Evolutionary conservation across 2,329 filamentous ascomycete species (phyloP), one percentile per base, ranked within the genome.

Genomic region (Penicillium rolfsii): DNA sequence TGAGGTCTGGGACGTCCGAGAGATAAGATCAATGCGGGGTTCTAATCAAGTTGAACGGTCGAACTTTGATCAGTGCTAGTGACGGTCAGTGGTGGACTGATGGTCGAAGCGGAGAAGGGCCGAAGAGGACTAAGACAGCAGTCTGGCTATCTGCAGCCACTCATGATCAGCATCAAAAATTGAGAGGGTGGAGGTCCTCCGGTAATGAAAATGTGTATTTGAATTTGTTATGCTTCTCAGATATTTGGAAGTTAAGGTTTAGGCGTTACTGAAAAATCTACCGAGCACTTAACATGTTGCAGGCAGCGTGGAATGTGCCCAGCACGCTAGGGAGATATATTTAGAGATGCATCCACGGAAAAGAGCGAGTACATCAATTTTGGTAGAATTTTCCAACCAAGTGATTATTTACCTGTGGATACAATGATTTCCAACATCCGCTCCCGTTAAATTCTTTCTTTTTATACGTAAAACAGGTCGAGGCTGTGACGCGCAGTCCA

Each of bases 401-500:
- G 19, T 22, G 19, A 22, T 22, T 14, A 36, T 5, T 4, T 36
- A 12, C 35, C 1, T 14, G 12, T 14, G 2, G 30, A 33, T 19
- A 43, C 3, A 12, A 11, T 22, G 8, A 16, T 48, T 12, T 14
- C 14, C 16, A 11, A 48, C 16, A 48, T 48, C 1, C 1, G 45
- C 14, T 24, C 12, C n/a, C 12, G 14, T 14, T 26, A 6, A 5
- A 19, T 14, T 26, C 14, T 24, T 11, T 19, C 19, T 22, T 28
- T 46, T 46, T 28, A 12, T n/a, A 16, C 45, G n/a, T 28, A 16
- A 5, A 5, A n/a, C 9, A 35, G 9, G 12, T 22, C 28, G 8
- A 50, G 16, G 22, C 11, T 19, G 16, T 4, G 7, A 48, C 12
- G 24, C 52, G 59, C 64, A 63, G 48, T 63, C 66, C 56, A 53